phyloP scores from a whole-genome alignment of 805 yeast species.

The Spathaspora arborariae region DNA sequence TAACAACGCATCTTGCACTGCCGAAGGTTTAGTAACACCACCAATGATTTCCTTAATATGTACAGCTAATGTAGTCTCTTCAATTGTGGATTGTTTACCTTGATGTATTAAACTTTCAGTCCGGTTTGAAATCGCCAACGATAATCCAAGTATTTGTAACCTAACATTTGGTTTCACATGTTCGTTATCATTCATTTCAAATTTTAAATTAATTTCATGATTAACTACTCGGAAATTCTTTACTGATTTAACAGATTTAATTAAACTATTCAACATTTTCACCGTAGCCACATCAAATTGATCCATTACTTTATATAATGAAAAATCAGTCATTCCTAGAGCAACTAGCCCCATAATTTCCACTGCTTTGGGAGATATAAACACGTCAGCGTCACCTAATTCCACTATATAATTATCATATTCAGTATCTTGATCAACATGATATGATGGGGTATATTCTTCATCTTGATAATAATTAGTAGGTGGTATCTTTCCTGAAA shows the following conservation, averaged over 20 bases:
- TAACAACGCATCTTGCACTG: slow-evolving; percentile 13
- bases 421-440: slow-evolving; percentile 38
- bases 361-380: slow-evolving; percentile 44
- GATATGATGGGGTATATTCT: slow-evolving; percentile 28
- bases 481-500: slow-evolving; percentile 14
- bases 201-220: slow-evolving; percentile 39
- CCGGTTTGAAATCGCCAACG: slow-evolving; percentile 1
- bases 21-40: slow-evolving; percentile 21
- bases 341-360: slow-evolving; percentile 34
- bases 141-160: slow-evolving; percentile 1
- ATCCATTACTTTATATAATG: slow-evolving; percentile 56
- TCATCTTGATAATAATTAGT: slow-evolving; percentile 23
- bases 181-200: slow-evolving; percentile 13
- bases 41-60: slow-evolving; percentile 27
- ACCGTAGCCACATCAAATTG: slow-evolving; percentile 59
- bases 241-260: slow-evolving; percentile 30
- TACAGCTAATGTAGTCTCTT: slow-evolving; percentile 23
- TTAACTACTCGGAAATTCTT: slow-evolving; percentile 45
- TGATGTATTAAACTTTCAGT: slow-evolving; percentile 1
- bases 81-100: slow-evolving; percentile 4
- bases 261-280: slow-evolving; percentile 32
- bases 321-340: slow-evolving; percentile 29
- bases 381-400: slow-evolving; percentile 47
- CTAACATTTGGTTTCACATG: slow-evolving; percentile 8
- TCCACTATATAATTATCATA: slow-evolving; percentile 54